Percentiles rank a stretch among this genome's conserved stretches.
Evolutionary conservation across 2,329 filamentous ascomycete genomes (phyloP).

Genomic region (Diaporthe batatas): DNA sequence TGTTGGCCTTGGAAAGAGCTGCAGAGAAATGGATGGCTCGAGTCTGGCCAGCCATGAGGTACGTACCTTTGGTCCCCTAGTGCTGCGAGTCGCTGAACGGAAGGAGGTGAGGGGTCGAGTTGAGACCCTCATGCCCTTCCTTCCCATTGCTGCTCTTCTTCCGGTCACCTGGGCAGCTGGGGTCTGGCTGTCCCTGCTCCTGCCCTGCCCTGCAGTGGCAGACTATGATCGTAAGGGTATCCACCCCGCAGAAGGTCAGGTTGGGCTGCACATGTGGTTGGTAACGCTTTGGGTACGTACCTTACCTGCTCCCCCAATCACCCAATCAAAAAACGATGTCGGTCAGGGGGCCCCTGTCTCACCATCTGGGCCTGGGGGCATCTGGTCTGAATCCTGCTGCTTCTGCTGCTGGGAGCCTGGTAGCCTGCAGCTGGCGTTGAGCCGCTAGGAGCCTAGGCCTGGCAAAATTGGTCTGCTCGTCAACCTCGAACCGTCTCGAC

Average conservation of each 20-base stretch:
- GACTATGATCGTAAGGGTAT: not conserved
- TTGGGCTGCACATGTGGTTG: no score
- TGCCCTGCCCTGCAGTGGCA: no score
- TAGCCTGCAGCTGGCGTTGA: slow-evolving; percentile 27
- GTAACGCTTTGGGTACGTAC: not conserved
- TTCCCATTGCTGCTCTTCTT: not conserved
- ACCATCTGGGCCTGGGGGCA: not conserved
- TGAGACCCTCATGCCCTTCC: no score
- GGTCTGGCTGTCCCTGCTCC: no score
- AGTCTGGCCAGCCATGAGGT: not conserved
- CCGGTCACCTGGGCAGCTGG: not conserved
- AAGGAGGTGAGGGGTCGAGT: slow-evolving; percentile 3
- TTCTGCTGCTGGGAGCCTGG: slow-evolving; percentile 14
- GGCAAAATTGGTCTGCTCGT: slow-evolving; percentile 18
- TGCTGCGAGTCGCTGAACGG: not conserved
- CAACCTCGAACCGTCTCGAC: slow-evolving; percentile 16
- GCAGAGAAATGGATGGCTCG: not conserved
- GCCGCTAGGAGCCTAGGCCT: slow-evolving; percentile 27
- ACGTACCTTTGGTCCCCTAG: not conserved
- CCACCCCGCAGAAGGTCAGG: slow-evolving; percentile 4
- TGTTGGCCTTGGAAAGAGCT: not conserved
- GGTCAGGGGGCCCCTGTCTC: slow-evolving; percentile 14
- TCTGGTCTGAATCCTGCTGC: not conserved
- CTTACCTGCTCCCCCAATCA: no score
- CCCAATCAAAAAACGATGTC: not conserved